A percentile compares a stretch with the other conserved stretches of the same genome.
Evolutionary conservation across 2,329 filamentous ascomycete genomes (phyloP).

Genomic region (Colletotrichum filicis): DNA sequence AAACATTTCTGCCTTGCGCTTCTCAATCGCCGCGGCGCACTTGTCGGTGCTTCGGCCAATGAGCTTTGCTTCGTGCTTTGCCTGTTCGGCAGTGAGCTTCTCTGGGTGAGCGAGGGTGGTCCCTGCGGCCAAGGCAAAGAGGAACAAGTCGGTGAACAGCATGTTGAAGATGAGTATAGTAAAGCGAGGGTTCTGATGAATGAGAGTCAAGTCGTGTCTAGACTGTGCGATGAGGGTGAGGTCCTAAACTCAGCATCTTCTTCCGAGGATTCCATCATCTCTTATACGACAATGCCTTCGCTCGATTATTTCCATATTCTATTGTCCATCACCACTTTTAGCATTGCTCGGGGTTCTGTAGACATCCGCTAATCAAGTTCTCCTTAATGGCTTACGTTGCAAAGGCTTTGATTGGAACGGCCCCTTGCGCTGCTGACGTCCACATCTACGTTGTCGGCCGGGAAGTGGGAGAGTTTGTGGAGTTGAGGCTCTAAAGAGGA

Average conservation of each 20-base stretch:
- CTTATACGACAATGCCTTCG: neutral
- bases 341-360: neutral
- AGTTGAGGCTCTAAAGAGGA: neutral
- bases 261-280: neutral
- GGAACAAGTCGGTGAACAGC: neutral
- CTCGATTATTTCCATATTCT: neutral
- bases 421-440: neutral
- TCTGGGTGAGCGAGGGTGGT: constrained; percentile 54
- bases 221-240: neutral
- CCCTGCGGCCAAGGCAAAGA: neutral
- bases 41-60: constrained; percentile 49
- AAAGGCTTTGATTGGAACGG: neutral
- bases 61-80: constrained; percentile 60
- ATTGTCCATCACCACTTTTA: neutral
- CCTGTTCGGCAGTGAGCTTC: constrained; percentile 58
- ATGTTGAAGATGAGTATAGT: neutral
- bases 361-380: neutral
- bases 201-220: neutral
- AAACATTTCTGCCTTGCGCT: constrained; percentile 57
- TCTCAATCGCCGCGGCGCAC: constrained; percentile 56
- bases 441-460: neutral
- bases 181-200: neutral
- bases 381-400: neutral
- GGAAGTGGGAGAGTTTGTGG: neutral
- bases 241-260: neutral